These are phyloP conservation scores for Komagataella ulmi DNA, from an alignment of 805 yeast species.

Conservation along the genomic window DNA sequence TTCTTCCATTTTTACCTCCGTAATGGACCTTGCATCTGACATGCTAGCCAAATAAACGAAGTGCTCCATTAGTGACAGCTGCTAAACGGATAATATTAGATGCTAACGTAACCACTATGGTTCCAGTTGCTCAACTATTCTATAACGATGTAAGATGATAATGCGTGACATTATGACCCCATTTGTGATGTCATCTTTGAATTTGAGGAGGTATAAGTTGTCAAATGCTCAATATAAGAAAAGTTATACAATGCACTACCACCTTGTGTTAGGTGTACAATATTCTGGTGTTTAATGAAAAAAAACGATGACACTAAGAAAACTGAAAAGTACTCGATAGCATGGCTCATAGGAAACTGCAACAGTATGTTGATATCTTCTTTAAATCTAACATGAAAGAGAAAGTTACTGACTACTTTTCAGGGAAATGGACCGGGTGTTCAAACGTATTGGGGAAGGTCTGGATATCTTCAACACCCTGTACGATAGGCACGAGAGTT, in stretches of 20 bases:
- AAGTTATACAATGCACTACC: background rate
- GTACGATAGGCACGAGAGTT: slow-evolving; percentile 37
- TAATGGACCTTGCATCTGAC: too few relatives aligned
- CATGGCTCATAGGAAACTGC: slow-evolving; percentile 25
- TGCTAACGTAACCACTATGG: too few relatives aligned
- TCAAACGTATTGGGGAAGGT: slow-evolving; percentile 48
- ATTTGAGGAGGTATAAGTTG: too few relatives aligned
- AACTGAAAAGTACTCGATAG: background rate
- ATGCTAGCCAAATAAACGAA: too few relatives aligned
- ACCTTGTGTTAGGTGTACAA: background rate
- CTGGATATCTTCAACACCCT: slow-evolving; percentile 38
- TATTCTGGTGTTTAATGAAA: background rate
- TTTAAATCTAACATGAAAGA: background rate
- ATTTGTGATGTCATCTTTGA: too few relatives aligned
- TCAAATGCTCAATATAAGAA: too few relatives aligned
- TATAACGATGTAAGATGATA: too few relatives aligned
- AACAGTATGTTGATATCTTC: slow-evolving; percentile 17
- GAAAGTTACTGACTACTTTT: background rate
- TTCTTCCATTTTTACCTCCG: too few relatives aligned
- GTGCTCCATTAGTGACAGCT: too few relatives aligned
- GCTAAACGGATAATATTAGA: too few relatives aligned
- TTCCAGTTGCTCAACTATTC: too few relatives aligned
- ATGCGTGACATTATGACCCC: too few relatives aligned
- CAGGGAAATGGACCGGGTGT: slow-evolving; percentile 48
- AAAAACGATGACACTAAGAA: background rate